These are phyloP conservation scores for Coemansia asiatica DNA, from an alignment of 192 early-diverging fungal species.

Conservation along the genomic window DNA sequence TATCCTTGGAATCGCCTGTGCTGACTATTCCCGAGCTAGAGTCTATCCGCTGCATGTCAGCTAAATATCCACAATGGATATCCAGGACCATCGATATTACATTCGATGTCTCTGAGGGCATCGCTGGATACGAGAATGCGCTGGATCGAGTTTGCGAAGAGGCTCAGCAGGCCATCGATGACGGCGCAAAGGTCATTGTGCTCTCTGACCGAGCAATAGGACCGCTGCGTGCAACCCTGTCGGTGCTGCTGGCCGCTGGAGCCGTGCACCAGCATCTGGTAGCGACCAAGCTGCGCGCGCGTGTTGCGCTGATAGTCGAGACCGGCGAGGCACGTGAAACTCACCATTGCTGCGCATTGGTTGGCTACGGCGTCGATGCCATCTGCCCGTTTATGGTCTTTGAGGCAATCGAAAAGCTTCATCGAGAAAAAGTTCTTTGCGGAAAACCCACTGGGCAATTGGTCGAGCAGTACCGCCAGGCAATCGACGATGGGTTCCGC, in stretches of 20 bases:
- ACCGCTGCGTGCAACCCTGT: slow-evolving; percentile 73
- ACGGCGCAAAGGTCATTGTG: slow-evolving; percentile 79
- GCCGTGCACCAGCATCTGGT: slow-evolving; percentile 95
- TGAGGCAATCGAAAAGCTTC: slow-evolving; percentile 87
- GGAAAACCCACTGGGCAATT: slow-evolving; percentile 62
- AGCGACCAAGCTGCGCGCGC: slow-evolving; percentile 80
- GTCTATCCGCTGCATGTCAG: slow-evolving; percentile 71
- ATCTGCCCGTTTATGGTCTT: slow-evolving; percentile 91
- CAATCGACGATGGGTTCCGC: slow-evolving; percentile 88
- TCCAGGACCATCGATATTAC: slow-evolving; percentile 78
- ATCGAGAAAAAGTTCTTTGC: slow-evolving; percentile 73
- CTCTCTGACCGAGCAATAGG: slow-evolving; percentile 74
- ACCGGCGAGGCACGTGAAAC: slow-evolving; percentile 94
- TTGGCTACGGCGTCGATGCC: slow-evolving; percentile 95
- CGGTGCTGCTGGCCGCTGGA: slow-evolving; percentile 83
- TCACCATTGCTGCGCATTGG: slow-evolving; percentile 92
- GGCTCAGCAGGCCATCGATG: slow-evolving; percentile 73
- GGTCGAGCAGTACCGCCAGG: slow-evolving; percentile 81
- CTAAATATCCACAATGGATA: slow-evolving; percentile 70
- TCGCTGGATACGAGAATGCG: slow-evolving; percentile 71
- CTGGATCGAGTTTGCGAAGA: slow-evolving; percentile 88
- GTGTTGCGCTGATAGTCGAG: slow-evolving; percentile 86
- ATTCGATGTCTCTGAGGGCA: slow-evolving; percentile 71
- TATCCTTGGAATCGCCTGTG: slow-evolving; percentile 84
- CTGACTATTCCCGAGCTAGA: slow-evolving; percentile 80